These are phyloP conservation scores for Nigrograna mackinnonii DNA, from an alignment of 2,329 filamentous ascomycete genomes.

Conservation along the genomic window DNA sequence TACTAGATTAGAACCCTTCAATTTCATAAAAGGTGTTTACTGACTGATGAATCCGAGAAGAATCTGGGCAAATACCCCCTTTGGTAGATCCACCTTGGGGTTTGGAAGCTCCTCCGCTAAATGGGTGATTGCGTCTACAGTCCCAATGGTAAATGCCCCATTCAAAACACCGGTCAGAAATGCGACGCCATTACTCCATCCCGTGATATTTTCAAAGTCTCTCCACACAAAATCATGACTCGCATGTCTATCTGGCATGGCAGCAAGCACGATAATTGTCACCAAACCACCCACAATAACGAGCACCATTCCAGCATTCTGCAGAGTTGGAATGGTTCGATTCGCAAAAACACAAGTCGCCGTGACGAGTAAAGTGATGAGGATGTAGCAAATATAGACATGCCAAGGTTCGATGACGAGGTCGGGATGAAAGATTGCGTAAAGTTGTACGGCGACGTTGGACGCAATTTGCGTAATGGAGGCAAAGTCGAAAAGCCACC, in stretches of 20 bases:
- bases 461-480: conserved; percentile 18
- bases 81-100: conserved; percentile 30
- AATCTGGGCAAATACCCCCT: conserved; percentile 29
- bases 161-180: conserved; percentile 69
- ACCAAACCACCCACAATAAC: conserved; percentile 57
- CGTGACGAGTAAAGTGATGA: conserved; percentile 47
- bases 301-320: conserved; percentile 56
- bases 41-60: conserved; percentile 24
- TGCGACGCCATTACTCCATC: conserved; percentile 57
- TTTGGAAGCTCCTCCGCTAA: conserved; percentile 55
- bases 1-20: too few relatives aligned
- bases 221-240: conserved; percentile 43
- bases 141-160: conserved; percentile 67
- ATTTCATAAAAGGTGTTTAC: too few relatives aligned
- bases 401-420: conserved; percentile 26
- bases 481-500: conserved; percentile 20
- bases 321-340: conserved; percentile 52
- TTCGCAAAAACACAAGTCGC: conserved; percentile 52
- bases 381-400: conserved; percentile 49
- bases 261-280: conserved; percentile 55
- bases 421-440: conserved; percentile 19
- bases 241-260: conserved; percentile 51
- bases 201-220: conserved; percentile 45
- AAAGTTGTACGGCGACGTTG: conserved; percentile 17
- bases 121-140: conserved; percentile 60